Evolutionary conservation across 371 early-diverging fungal genomes (phyloP), one percentile per base, ranked within the genome.

Genomic region (Mucor racemosus): DNA sequence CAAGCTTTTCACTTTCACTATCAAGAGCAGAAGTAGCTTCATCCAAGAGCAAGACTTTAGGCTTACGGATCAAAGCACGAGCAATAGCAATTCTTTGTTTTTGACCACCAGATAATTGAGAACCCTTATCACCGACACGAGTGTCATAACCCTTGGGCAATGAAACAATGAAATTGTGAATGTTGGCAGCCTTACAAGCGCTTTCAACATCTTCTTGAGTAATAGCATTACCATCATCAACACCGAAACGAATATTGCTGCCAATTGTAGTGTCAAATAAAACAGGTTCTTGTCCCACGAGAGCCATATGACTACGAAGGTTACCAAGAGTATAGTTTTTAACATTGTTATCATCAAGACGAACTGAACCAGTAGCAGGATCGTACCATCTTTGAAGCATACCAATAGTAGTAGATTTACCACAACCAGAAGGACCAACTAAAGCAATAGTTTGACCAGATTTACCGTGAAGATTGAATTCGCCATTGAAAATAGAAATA

Each of bases 1-100:
- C 94, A 15, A 93, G 76, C 63, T 87, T 88, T 75, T 99, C 99
- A 55, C 91, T 88, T 73, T 93, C 89, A 34, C 91, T 86, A 76
- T 97, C 97, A 53, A 97, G 68, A 2, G 97, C 96, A 7, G 94
- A 91, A 3, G 99, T 99, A 1, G 99, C 97, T 72, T 99, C 99
- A 73, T 99, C 99, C 42, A 99, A 79, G 26, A 99, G 76, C 50
- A 98, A 76, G 7, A 98, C 87, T 61, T 81, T 85, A 31, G 96
- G 96, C 64, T 95, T 89, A 61, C 92, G 89, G 71, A 98, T 87
- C 68, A 89, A 54, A 0, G 89, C 89, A 65, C 93, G 83, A 19
- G 91, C 88, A 65, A 91, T 83, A 26, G 87, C 81, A 76, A 92
- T 84, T 71, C 91, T 86, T 72, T 92, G 92, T 67, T 88, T 88